These are phyloP conservation scores for Starmerella davenportii DNA, from an alignment of 805 yeast genomes.

Conservation along the genomic window DNA sequence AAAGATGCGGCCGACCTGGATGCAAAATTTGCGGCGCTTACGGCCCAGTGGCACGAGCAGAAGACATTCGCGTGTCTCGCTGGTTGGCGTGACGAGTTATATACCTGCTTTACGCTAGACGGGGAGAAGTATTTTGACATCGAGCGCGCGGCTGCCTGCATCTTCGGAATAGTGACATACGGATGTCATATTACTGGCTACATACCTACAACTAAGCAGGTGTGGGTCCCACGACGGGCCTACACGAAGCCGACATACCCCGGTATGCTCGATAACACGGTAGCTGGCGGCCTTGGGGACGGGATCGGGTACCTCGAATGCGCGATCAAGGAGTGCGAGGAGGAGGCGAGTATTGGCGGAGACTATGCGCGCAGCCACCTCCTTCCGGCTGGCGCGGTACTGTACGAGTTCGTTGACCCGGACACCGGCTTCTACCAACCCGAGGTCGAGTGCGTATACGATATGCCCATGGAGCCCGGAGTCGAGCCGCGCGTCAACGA, in stretches of 20 bases:
- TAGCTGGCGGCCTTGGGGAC: slow-evolving; percentile 86
- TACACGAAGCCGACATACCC: slow-evolving; percentile 73
- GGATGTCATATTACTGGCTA: slow-evolving; percentile 83
- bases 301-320: slow-evolving; percentile 65
- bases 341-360: slow-evolving; percentile 67
- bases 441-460: slow-evolving; percentile 70
- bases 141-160: slow-evolving; percentile 67
- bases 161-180: slow-evolving; percentile 73
- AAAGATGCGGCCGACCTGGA: slow-evolving; percentile 2
- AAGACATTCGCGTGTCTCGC: slow-evolving; percentile 17
- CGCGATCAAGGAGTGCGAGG: slow-evolving; percentile 65
- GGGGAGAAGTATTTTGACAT: slow-evolving; percentile 42
- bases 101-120: slow-evolving; percentile 45
- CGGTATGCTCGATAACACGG: slow-evolving; percentile 75
- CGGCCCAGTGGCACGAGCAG: slow-evolving; percentile 15
- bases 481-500: slow-evolving; percentile 43
- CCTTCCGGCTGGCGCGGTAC: slow-evolving; percentile 42
- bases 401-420: slow-evolving; percentile 32
- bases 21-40: slow-evolving; percentile 11
- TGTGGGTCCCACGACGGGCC: slow-evolving; percentile 78
- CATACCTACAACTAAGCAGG: slow-evolving; percentile 18
- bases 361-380: slow-evolving; percentile 32
- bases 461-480: slow-evolving; percentile 36
- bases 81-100: slow-evolving; percentile 74
- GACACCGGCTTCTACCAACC: slow-evolving; percentile 62